Conservation (phyloP, 2,329 filamentous ascomycete genomes). For the Xenosphaeropsis pyriputrescens region DNA sequence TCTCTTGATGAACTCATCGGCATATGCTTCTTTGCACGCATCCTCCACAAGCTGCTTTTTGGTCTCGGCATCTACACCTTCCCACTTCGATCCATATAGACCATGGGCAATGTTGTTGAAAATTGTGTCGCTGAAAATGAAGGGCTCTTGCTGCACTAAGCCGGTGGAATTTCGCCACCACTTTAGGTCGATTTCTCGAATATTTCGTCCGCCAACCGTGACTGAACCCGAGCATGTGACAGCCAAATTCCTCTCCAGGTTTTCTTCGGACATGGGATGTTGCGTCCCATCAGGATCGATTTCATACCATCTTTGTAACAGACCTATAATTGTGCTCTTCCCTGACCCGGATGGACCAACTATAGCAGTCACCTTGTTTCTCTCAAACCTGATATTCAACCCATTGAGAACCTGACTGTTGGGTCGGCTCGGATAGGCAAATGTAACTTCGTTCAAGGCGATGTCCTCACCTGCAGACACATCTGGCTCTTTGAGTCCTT, state of each 20-base stretch:
- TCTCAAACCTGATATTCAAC: conserved; percentile 40
- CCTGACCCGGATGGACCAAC: conserved; percentile 61
- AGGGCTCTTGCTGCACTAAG: conserved; percentile 53
- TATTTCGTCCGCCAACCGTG: conserved; percentile 32
- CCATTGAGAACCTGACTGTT: conserved; percentile 48
- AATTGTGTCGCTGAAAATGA: conserved; percentile 51
- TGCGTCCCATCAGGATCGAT: conserved; percentile 33
- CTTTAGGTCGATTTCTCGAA: conserved; percentile 45
- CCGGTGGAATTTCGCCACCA: conserved; percentile 47
- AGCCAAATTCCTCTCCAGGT: conserved; percentile 25
- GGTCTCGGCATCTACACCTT: conserved; percentile 4
- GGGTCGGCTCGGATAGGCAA: conserved; percentile 56
- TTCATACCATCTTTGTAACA: conserved; percentile 61
- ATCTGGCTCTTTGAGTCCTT: conserved; percentile 30
- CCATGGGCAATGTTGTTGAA: conserved; percentile 19
- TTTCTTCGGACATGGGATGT: conserved; percentile 31
- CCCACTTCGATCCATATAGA: conserved; percentile 12
- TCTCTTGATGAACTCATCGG: conserved; percentile 39
- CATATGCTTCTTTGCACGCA: conserved; percentile 40
- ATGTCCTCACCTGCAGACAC: conserved; percentile 37
- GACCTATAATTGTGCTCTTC: conserved; percentile 59
- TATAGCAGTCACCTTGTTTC: conserved; percentile 57
- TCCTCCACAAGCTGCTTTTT: conserved; percentile 17
- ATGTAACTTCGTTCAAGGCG: conserved; percentile 48
- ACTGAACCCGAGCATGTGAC: conserved; percentile 37